Evolutionary conservation across 495 filamentous ascomycete species (phyloP), one percentile per base, ranked within the genome.

Genomic region (Gamarada debralockiae): DNA sequence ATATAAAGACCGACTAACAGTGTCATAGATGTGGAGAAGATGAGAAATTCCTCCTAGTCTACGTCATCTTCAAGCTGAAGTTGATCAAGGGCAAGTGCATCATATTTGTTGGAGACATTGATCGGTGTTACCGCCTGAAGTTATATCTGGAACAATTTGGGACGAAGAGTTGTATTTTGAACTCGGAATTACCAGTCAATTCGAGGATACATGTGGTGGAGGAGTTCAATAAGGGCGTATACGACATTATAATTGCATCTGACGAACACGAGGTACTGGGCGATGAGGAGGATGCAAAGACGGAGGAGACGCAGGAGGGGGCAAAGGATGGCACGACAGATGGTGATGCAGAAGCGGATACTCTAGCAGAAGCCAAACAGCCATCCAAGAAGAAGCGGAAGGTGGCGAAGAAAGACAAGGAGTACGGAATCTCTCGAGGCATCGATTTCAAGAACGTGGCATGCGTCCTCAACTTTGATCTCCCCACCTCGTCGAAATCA

Each of bases 401-500:
- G 60, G 67, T 75, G 46, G 65, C 71, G 14, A 73, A 72, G 43
- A 77, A 77, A 40, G 84, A 92, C 59, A 86, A 87, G 65, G 93
- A 97, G 61, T 97, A 92, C 63, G 89, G 92, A 27, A 80, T 97
- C 27, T 91, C 92, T 13, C 86, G 93, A 56, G 91, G 90, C 39
- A 93, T 97, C 67, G 93, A 99, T 68, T 99, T 99, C 76, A 85
- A 89, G 56, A 89, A 96, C 67, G 90, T 97, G 47, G 84, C 92
- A 20, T 90, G 87, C 54, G 90, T 99, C 18, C 80, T 99, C 58
- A 99, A 99, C 75, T 97, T 97, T 61, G 93, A 99, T 68, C 82
- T 97, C 34, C 95, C 93, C 0, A 79, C 81, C 27, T 86, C 81
- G 12, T 84, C 89, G n/a, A 92, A 86, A 65, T 95, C 90, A 3